A percentile compares a stretch with the other conserved stretches of the same genome.
Conservation (phyloP, 345 rosid species). For the Orychophragmus violaceus region DNA sequence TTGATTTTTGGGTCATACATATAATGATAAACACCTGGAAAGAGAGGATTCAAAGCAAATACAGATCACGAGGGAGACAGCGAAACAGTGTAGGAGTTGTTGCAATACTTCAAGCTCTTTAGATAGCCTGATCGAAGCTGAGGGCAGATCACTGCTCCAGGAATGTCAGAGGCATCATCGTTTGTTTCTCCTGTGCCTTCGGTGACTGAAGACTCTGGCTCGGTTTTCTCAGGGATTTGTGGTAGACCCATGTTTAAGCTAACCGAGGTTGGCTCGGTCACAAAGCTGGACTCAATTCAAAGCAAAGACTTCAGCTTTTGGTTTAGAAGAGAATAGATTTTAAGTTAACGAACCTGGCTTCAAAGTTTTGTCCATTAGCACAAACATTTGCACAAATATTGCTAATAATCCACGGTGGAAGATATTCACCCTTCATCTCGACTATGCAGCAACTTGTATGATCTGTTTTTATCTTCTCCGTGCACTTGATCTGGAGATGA, state of each 20-base stretch:
- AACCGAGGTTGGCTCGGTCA: conserved; percentile 53
- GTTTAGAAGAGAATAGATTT: not conserved
- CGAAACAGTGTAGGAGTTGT: conserved; percentile 53
- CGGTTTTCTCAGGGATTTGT: conserved; percentile 25
- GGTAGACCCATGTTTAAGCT: conserved; percentile 72
- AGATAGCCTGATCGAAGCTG: conserved; percentile 48
- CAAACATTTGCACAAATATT: conserved; percentile 50
- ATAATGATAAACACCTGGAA: not conserved
- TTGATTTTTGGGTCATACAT: not conserved
- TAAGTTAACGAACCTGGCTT: conserved; percentile 52
- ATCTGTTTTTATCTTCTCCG: conserved; percentile 51
- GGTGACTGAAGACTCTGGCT: conserved; percentile 22
- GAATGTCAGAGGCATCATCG: conserved; percentile 34
- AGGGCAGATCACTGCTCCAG: conserved; percentile 45
- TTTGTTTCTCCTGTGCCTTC: conserved; percentile 26
- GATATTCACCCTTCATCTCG: conserved; percentile 59
- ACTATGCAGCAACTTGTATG: conserved; percentile 39
- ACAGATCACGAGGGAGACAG: conserved; percentile 48
- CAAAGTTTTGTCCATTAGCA: conserved; percentile 57
- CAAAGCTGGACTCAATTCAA: conserved; percentile 46
- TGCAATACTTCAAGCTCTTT: conserved; percentile 59
- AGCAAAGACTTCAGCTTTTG: not conserved
- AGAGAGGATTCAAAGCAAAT: not conserved
- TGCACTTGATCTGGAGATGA: conserved; percentile 65
- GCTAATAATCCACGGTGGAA: conserved; percentile 86